Conservation (phyloP, 345 rosid genomes). For the Eucalyptus pumila region DNA sequence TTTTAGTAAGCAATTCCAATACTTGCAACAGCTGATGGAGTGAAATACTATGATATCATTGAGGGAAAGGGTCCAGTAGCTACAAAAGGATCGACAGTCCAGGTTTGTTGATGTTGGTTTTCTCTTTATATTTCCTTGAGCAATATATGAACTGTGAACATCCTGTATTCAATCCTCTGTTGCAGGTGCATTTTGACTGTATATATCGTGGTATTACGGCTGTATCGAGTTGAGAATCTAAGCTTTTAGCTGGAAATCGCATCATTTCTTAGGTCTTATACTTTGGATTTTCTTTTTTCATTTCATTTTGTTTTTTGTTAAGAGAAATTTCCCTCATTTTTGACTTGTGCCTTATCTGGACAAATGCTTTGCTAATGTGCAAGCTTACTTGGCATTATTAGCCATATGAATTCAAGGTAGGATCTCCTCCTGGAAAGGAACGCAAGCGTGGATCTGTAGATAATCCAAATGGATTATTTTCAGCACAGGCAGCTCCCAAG, state of each 20-base stretch:
- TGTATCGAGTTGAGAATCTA: conserved; percentile 80
- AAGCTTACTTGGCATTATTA: background rate
- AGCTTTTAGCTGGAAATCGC: conserved; percentile 90
- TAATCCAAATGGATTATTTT: conserved; percentile 86
- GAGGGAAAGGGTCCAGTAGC: conserved; percentile 82
- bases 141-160: background rate
- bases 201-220: conserved; percentile 64
- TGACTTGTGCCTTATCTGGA: background rate
- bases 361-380: background rate
- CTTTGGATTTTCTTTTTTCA: background rate
- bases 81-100: conserved; percentile 62
- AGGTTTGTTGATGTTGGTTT: conserved; percentile 19
- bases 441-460: conserved; percentile 83
- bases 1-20: background rate
- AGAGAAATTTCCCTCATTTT: background rate
- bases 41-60: conserved; percentile 70
- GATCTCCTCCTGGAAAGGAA: conserved; percentile 79
- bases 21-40: conserved; percentile 52
- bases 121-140: background rate
- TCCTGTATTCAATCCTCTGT: background rate
- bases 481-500: conserved; percentile 96
- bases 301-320: no score
- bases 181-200: conserved; percentile 87
- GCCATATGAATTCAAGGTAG: conserved; percentile 89
- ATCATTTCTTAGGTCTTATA: conserved; percentile 60